Evolutionary conservation across 1,284 basidiomycete species (phyloP).

Genomic region (Tetrapyrgos nigripes): DNA sequence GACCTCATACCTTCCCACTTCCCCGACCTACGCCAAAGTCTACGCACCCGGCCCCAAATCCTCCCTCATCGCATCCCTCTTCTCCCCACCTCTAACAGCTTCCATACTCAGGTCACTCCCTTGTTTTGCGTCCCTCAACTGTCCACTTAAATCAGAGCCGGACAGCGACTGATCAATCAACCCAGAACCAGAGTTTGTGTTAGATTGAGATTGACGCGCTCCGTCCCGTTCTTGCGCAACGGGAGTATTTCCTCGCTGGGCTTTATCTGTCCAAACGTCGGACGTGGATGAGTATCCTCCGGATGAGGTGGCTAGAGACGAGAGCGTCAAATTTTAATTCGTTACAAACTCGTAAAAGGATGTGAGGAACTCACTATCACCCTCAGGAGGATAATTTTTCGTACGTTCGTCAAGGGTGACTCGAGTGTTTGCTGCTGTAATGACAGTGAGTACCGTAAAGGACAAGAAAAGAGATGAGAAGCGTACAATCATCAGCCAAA

Average conservation of each 20-base stretch:
- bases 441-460: neutral
- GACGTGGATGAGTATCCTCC: conserved; percentile 2
- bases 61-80: neutral
- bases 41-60: neutral
- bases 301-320: conserved; percentile 6
- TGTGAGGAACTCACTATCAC: neutral
- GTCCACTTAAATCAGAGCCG: conserved; percentile 11
- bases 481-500: conserved; percentile 8
- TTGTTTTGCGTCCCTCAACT: conserved; percentile 17
- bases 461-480: neutral
- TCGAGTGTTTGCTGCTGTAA: neutral
- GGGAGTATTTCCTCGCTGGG: conserved; percentile 14
- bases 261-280: conserved; percentile 18
- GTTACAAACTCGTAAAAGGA: neutral
- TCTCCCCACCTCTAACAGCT: neutral
- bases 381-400: conserved; percentile 10
- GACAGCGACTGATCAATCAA: conserved; percentile 17
- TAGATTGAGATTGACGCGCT: neutral
- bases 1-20: too few species aligned
- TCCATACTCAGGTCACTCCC: too few species aligned
- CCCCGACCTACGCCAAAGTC: too few species aligned
- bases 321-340: neutral
- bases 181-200: neutral
- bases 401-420: conserved; percentile 2
- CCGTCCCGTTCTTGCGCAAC: neutral